Percentiles rank a stretch among this genome's conserved stretches.
These are phyloP conservation scores for Trichoderma reesei DNA, from an alignment of 495 filamentous ascomycete genomes.

Conservation along the genomic window DNA sequence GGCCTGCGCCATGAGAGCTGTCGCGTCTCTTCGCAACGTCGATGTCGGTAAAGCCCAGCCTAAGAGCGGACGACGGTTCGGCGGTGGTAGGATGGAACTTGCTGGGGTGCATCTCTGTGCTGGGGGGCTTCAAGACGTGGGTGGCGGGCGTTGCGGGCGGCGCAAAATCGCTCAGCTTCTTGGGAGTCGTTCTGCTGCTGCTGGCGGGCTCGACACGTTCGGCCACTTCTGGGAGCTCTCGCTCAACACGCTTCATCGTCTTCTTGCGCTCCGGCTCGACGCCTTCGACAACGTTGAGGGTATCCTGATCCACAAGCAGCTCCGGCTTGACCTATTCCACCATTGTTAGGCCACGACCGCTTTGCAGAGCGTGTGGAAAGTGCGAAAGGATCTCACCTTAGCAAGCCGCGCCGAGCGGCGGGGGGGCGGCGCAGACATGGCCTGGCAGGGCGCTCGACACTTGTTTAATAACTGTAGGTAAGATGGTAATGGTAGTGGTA, in stretches of 20 bases:
- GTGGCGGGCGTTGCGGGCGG: constrained; percentile 32
- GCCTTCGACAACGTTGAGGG: no score
- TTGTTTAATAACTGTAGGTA: constrained; percentile 9
- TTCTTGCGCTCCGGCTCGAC: no score
- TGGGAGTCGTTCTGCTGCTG: neutral
- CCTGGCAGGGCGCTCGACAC: constrained; percentile 8
- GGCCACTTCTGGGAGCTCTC: neutral
- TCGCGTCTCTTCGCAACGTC: constrained; percentile 27
- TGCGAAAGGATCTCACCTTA: constrained; percentile 26
- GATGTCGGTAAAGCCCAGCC: constrained; percentile 60
- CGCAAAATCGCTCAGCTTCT: constrained; percentile 12
- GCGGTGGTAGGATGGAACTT: constrained; percentile 60
- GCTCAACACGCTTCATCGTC: no score
- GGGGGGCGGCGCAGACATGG: constrained; percentile 27
- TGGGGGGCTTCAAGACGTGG: constrained; percentile 45
- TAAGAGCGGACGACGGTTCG: constrained; percentile 49
- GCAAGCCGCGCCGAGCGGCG: constrained; percentile 40
- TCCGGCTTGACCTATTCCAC: neutral
- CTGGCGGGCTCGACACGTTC: neutral
- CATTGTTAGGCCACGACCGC: constrained; percentile 9
- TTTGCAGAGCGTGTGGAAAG: constrained; percentile 13
- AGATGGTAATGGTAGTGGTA: constrained; percentile 5
- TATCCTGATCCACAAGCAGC: constrained; percentile 14
- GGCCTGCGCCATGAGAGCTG: constrained; percentile 17
- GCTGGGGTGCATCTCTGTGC: constrained; percentile 71